Evolutionary conservation across 192 early-diverging fungal genomes (phyloP).

Genomic region (Entophlyctis luteolus): DNA sequence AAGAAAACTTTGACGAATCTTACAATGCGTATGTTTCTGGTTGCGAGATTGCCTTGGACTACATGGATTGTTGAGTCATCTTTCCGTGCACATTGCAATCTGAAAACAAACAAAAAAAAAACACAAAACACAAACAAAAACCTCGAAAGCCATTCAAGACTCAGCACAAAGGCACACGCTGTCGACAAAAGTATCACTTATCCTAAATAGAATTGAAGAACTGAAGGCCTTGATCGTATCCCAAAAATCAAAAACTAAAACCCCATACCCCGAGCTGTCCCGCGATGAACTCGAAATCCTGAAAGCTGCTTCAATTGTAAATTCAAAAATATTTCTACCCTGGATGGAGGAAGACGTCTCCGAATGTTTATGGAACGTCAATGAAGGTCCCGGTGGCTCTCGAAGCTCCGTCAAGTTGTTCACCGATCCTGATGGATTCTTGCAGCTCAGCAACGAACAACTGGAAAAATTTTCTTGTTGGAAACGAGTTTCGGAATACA

Average conservation of each 20-base stretch:
- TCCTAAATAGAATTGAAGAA: not conserved
- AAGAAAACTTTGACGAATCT: not conserved
- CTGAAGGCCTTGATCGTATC: not conserved
- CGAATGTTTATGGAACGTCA: slow-evolving; percentile 55
- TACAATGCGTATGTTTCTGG: slow-evolving; percentile 7
- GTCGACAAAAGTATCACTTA: slow-evolving; percentile 13
- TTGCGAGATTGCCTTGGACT: slow-evolving; percentile 13
- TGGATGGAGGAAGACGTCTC: slow-evolving; percentile 65
- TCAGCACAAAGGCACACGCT: not conserved
- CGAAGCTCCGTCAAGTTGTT: slow-evolving; percentile 41
- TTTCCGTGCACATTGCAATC: not conserved
- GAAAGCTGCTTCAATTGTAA: slow-evolving; percentile 64
- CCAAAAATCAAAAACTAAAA: not conserved
- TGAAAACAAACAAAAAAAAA: too few species aligned
- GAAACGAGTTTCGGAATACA: slow-evolving; percentile 75
- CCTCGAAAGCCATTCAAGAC: not conserved
- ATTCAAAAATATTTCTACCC: slow-evolving; percentile 67
- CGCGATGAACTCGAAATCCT: slow-evolving; percentile 58
- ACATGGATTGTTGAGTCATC: not conserved
- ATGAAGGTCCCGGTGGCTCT: not conserved
- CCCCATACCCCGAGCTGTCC: not conserved
- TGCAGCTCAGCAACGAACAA: slow-evolving; percentile 72
- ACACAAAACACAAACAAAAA: too few species aligned
- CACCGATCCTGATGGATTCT: slow-evolving; percentile 75
- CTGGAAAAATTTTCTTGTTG: slow-evolving; percentile 68